Base-by-base conservation (phyloP, 2,329 filamentous ascomycete species). In the Xylariaceae sp. region DNA sequence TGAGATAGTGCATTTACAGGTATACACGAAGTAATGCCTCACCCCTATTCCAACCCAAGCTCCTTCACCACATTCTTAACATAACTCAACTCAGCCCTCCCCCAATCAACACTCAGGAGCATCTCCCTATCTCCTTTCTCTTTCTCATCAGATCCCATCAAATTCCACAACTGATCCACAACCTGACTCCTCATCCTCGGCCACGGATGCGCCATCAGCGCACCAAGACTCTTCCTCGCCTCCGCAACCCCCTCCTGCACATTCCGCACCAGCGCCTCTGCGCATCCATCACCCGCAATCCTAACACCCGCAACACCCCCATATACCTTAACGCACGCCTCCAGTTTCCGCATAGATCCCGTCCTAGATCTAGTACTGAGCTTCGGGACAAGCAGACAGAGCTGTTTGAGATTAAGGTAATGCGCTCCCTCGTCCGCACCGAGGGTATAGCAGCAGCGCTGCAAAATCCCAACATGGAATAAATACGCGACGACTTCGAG, bases 321-420 rank as follows among this genome's bases (percentile, higher is more conserved):
- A 73, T 97, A 97, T 10, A 94, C 82, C 68, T 87, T 88, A 62
- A 95, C 77, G 18, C 89, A 90, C 0, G 90, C 88, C 70, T 90
- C 84, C 1, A 97, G 80, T 72, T 94, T 93, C 54, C 87, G 83
- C 49, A 96, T 30, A 30, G 23, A 30, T 5, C 23, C 23, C 83
- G 71, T 90, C 94, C 17, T 88, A 85, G 0, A 88, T 89, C 74
- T 92, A 93, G 77, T 89, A 92, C 64, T 89, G 0, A 89, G 82
- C 73, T 88, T 91, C 69, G 95, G 90, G 3, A 88, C 83, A 42
- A 85, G 78, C 5, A 86, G 77, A 60, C 92, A 90, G 2, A 96
- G 75, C 5, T 73, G 78, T 61, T 84, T 83, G 70, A 78, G 71
- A 63, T 79, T 75, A 13, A 78, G 64, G 4, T 77, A 63, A 3